Conservation (phyloP, 2,329 filamentous ascomycete species). For the Clarireedia monteithiana region DNA sequence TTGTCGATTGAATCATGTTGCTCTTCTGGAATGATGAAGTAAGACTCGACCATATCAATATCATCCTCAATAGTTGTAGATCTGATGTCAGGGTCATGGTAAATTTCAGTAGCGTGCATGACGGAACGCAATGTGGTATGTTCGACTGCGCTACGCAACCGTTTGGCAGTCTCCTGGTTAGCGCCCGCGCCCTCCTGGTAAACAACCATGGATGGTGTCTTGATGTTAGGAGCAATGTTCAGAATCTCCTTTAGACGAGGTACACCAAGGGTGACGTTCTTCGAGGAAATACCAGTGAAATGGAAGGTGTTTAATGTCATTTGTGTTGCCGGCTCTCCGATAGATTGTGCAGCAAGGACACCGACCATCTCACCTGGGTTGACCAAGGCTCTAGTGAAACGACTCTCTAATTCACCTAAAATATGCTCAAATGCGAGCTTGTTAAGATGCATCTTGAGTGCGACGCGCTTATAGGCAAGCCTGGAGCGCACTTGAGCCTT, state of each 20-base stretch:
- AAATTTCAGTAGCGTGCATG: slow-evolving; percentile 87
- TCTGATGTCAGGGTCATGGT: slow-evolving; percentile 89
- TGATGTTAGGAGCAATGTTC: slow-evolving; percentile 95
- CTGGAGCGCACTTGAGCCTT: slow-evolving; percentile 86
- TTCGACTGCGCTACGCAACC: slow-evolving; percentile 81
- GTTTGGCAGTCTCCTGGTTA: slow-evolving; percentile 74
- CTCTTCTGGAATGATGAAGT: slow-evolving; percentile 89
- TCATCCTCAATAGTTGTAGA: slow-evolving; percentile 82
- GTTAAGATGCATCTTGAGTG: slow-evolving; percentile 77
- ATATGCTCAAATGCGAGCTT: slow-evolving; percentile 90
- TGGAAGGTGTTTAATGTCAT: slow-evolving; percentile 99
- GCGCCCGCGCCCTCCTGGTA: slow-evolving; percentile 61
- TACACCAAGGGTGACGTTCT: slow-evolving; percentile 99
- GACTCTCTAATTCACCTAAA: slow-evolving; percentile 79
- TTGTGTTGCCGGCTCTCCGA: slow-evolving; percentile 96
- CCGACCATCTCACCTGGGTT: slow-evolving; percentile 98
- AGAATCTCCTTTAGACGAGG: slow-evolving; percentile 99
- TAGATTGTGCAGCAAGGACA: slow-evolving; percentile 94
- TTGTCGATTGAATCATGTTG: slow-evolving; percentile 51
- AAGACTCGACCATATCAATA: slow-evolving; percentile 90
- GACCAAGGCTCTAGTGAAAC: slow-evolving; percentile 79
- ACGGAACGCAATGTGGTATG: slow-evolving; percentile 91
- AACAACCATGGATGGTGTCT: slow-evolving; percentile 95
- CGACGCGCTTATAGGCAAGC: slow-evolving; percentile 86
- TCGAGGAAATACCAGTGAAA: slow-evolving; percentile 98